Percentiles rank a stretch among this genome's conserved stretches.
Conservation (phyloP, 106 monocot genomes). For the Platanthera guangdongensis region DNA sequence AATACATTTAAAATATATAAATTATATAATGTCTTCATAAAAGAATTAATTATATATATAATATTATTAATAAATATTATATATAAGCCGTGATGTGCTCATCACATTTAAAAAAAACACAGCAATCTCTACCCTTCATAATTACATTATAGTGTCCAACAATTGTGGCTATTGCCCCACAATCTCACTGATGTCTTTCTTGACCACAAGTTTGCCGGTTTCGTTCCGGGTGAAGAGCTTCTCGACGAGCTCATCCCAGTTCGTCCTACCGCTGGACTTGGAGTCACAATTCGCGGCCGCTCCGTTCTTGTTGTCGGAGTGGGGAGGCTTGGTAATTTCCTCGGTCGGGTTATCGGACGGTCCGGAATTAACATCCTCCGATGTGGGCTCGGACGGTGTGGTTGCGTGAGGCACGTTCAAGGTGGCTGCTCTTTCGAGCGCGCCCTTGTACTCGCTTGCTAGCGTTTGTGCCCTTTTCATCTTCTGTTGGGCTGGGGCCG, state of each 20-base stretch:
- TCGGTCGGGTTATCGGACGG: background rate
- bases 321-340: background rate
- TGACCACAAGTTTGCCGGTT: conserved; percentile 27
- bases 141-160: background rate
- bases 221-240: conserved; percentile 30
- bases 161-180: background rate
- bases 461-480: conserved; percentile 76
- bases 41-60: too few relatives aligned
- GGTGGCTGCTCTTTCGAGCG: conserved; percentile 54
- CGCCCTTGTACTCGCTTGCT: conserved; percentile 62
- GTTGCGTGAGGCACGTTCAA: conserved; percentile 62
- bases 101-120: too few relatives aligned
- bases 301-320: conserved; percentile 3
- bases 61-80: too few relatives aligned
- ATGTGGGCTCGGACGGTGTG: conserved; percentile 12
- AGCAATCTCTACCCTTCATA: background rate
- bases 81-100: too few relatives aligned
- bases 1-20: too few relatives aligned
- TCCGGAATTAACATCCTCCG: background rate
- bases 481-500: conserved; percentile 43
- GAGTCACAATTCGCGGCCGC: background rate
- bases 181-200: conserved; percentile 10
- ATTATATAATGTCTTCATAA: too few relatives aligned
- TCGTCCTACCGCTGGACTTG: conserved; percentile 30
- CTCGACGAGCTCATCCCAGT: conserved; percentile 44